A percentile compares a stretch with the other conserved stretches of the same genome.
Evolutionary conservation across 164 flowering plant genomes (phyloP).

Genomic region (Vitis cinerea): DNA sequence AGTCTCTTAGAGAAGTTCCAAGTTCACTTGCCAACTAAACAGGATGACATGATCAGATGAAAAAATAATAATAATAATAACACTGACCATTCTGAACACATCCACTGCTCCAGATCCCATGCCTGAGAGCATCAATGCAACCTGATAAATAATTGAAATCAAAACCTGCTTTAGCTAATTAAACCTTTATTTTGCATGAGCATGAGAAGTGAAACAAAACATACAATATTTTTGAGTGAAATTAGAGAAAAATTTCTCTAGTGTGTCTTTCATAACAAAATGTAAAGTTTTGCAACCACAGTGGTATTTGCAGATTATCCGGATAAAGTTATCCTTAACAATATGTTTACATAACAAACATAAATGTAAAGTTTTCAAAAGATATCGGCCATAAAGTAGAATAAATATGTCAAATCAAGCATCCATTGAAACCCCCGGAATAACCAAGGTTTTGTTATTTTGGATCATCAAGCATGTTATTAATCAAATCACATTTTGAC

Average conservation of each 20-base stretch:
- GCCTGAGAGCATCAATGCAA: slow-evolving; percentile 70
- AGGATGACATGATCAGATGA: neutral
- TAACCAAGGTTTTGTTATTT: no score
- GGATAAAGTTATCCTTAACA: no score
- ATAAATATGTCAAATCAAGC: no score
- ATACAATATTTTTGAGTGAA: neutral
- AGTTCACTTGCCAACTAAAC: neutral
- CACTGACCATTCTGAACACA: slow-evolving; percentile 51
- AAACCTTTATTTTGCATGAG: neutral
- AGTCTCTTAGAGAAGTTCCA: no score
- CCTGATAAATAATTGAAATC: slow-evolving; percentile 36
- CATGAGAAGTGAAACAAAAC: neutral
- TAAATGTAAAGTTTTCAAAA: no score
- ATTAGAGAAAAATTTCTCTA: neutral
- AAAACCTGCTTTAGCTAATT: neutral
- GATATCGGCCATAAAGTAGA: no score
- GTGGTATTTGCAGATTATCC: no score
- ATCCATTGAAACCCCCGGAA: no score
- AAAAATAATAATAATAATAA: neutral
- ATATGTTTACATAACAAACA: no score
- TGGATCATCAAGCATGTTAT: no score
- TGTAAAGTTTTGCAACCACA: no score
- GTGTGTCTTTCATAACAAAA: neutral
- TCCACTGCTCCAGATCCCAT: slow-evolving; percentile 56
- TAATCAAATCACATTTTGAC: no score